Percentiles rank a stretch among this genome's conserved stretches.
These are phyloP conservation scores for Fonsecaea erecta DNA, from an alignment of 2,329 filamentous ascomycete species.

Conservation along the genomic window DNA sequence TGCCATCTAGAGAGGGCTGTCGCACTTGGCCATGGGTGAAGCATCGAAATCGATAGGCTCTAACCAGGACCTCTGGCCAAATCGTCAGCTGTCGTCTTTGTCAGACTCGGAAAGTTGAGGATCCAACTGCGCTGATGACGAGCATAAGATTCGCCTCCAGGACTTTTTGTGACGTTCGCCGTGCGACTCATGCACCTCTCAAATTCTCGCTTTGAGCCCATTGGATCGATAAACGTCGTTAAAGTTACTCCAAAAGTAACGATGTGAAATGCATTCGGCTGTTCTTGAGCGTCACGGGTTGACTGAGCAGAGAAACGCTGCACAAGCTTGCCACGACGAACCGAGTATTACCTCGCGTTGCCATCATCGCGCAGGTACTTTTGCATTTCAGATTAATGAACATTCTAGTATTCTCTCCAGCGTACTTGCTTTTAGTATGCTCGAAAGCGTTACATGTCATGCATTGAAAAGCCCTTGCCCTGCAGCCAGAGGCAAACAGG, in stretches of 20 bases:
- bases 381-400: neutral
- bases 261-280: neutral
- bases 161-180: neutral
- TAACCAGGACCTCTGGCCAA: neutral
- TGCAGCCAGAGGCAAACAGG: neutral
- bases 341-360: neutral
- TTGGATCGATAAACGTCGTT: neutral
- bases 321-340: neutral
- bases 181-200: constrained; percentile 1
- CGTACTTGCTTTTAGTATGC: too few relatives aligned
- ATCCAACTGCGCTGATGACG: neutral
- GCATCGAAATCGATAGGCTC: neutral
- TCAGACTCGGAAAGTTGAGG: constrained; percentile 4
- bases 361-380: neutral
- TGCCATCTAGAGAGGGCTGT: neutral
- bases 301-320: neutral
- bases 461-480: neutral
- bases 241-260: neutral
- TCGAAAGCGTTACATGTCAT: too few relatives aligned
- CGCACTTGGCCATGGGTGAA: neutral
- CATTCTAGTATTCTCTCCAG: neutral
- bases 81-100: constrained; percentile 17
- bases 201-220: neutral
- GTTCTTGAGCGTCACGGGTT: neutral
- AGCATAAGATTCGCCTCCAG: constrained; percentile 5